A percentile compares a stretch with the other conserved stretches of the same genome.
Conservation (phyloP, 2,329 filamentous ascomycete genomes). For the Nothophoma quercina region DNA sequence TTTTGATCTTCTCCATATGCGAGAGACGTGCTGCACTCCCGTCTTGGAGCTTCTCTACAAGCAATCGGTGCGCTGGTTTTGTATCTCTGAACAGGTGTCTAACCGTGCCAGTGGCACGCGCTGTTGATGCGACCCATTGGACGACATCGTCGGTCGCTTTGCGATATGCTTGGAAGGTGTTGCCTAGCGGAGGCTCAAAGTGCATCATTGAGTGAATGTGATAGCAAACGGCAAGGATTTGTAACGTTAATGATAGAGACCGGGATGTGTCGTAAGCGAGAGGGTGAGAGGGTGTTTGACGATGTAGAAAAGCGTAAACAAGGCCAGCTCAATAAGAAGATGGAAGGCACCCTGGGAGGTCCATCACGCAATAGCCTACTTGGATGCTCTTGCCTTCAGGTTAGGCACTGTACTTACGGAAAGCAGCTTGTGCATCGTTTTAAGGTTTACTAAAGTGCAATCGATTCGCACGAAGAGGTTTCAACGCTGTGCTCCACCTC, state of each 20-base stretch:
- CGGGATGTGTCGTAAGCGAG: not conserved
- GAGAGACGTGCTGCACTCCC: not conserved
- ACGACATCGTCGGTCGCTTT: conserved; percentile 17
- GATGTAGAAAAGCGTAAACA: too few species aligned
- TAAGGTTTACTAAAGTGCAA: too few species aligned
- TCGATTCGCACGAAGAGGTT: too few species aligned
- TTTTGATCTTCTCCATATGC: not conserved
- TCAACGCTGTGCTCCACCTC: too few species aligned
- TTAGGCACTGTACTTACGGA: too few species aligned
- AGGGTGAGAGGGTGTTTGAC: not conserved
- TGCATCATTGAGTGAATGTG: conserved; percentile 7
- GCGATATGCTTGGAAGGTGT: conserved; percentile 17
- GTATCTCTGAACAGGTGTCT: conserved; percentile 1
- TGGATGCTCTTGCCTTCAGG: too few species aligned
- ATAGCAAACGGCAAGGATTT: not conserved
- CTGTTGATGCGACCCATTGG: conserved; percentile 23
- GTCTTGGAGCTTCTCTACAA: conserved; percentile 4
- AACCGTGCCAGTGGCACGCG: conserved; percentile 19
- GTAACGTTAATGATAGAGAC: not conserved
- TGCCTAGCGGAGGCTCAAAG: conserved; percentile 13
- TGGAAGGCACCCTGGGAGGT: too few species aligned
- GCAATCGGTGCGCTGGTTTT: not conserved
- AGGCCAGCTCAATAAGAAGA: too few species aligned
- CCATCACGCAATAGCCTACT: too few species aligned
- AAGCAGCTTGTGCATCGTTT: too few species aligned